These are phyloP conservation scores for Torulaspora gathmanii DNA, from an alignment of 805 yeast genomes.

Conservation along the genomic window DNA sequence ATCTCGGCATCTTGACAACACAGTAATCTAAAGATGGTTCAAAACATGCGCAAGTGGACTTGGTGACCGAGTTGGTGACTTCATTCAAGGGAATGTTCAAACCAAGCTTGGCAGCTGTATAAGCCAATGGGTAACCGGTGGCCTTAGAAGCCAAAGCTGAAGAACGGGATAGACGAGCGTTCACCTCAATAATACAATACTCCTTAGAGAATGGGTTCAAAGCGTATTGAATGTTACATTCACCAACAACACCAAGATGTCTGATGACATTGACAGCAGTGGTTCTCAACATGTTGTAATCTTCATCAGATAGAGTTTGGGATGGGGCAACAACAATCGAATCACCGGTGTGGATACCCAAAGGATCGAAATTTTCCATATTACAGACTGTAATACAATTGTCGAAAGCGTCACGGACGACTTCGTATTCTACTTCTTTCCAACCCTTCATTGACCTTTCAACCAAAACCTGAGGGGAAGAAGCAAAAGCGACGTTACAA, in stretches of 20 bases:
- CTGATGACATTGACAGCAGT: conserved; percentile 96
- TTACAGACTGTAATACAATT: conserved; percentile 98
- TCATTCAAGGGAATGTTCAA: conserved; percentile 87
- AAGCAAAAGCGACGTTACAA: conserved; percentile 88
- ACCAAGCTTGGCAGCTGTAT: conserved; percentile 96
- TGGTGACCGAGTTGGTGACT: conserved; percentile 88
- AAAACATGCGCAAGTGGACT: conserved; percentile 91
- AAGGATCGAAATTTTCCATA: conserved; percentile 98
- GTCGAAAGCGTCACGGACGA: conserved; percentile 94
- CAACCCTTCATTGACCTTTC: conserved; percentile 98
- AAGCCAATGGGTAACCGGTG: conserved; percentile 96
- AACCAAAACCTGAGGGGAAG: conserved; percentile 92
- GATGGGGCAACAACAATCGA: conserved; percentile 99
- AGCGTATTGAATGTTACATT: conserved; percentile 97
- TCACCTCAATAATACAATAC: conserved; percentile 95
- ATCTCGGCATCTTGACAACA: conserved; percentile 96
- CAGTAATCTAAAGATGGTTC: conserved; percentile 97
- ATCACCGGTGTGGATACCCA: conserved; percentile 98
- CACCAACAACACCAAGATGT: conserved; percentile 98
- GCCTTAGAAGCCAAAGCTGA: conserved; percentile 99
- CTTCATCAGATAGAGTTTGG: conserved; percentile 94
- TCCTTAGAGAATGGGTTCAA: conserved; percentile 89
- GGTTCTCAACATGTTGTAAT: conserved; percentile 94
- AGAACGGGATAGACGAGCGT: conserved; percentile 95
- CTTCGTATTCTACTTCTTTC: conserved; percentile 98